Evolutionary conservation across 371 early-diverging fungal species (phyloP), one percentile per base, ranked within the genome.

Genomic region (Syncephalastrum monosporum): DNA sequence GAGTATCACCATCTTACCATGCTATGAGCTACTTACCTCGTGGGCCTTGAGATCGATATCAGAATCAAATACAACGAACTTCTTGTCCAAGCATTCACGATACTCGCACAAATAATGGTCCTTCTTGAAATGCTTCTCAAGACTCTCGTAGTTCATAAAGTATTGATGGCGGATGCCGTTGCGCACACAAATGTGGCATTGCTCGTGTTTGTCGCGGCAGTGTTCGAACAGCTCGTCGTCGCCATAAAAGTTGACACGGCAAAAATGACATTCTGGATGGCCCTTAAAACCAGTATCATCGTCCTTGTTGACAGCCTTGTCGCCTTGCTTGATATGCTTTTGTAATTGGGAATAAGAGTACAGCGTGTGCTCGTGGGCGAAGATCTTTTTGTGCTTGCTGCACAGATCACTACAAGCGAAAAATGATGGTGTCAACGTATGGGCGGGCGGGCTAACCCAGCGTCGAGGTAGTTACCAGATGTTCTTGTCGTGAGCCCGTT

Each of bases 11-110:
- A n/a, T 41, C n/a, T 42, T 27, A 25, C 21, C 41, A 15, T 17
- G 41, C 33, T 8, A 33, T 10, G 38, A 2, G 10, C 7, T 33
- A 23, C 60, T 59, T 45, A 81, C 84, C 68, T 83, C 82, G 59
- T 98, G 98, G 5, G 87, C 92, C 62, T 90, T 91, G 41, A 96
- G 64, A 68, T 98, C 98, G 54, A 98, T 85, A 19, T 94, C 88
- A 6, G 91, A 80, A 15, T 80, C 87, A 80, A 98, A 98, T 0
- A 97, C 98, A n/a, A 97, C 86, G 83, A 98, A 97, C 77, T 96
- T 97, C 61, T 87, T 84, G 54, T 95, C 97, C 49, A 95, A 65
- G 66, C 98, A 98, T 50, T 84, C 79, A 4, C 86, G 84, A 29
- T 95, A 81, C 45, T 68, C 63, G 68, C 98, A 98, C 21, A 89